These are phyloP conservation scores for Cyclotella choctawhatcheeana DNA, from an alignment of 108 stramenopile species.

Conservation along the genomic window DNA sequence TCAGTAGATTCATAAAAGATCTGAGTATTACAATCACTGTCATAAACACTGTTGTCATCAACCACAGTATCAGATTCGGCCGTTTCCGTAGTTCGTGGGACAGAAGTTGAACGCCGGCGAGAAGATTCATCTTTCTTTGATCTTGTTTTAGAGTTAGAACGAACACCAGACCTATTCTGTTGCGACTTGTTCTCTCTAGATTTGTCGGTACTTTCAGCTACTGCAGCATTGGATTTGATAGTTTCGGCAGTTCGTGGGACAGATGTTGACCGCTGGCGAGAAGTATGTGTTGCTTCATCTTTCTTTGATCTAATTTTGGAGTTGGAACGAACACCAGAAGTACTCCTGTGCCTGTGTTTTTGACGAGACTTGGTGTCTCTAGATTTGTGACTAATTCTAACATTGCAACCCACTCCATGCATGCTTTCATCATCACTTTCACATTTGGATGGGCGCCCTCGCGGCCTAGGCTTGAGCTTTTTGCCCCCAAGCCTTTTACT, in stretches of 20 bases:
- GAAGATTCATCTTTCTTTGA: no score
- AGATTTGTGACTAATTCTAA: not conserved
- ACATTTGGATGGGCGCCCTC: not conserved
- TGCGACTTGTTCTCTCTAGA: no score
- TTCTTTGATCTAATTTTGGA: not conserved
- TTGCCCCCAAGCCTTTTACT: not conserved
- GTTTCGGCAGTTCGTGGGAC: not conserved
- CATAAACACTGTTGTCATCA: slow-evolving; percentile 16
- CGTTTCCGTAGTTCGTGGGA: no score
- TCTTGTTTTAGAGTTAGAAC: no score
- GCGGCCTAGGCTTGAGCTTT: not conserved
- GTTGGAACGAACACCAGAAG: not conserved
- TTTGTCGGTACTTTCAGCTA: not conserved
- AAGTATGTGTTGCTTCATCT: not conserved
- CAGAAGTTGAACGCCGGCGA: no score
- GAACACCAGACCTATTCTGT: not conserved
- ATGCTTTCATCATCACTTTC: slow-evolving; percentile 17
- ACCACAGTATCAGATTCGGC: slow-evolving; percentile 2
- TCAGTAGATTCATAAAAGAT: slow-evolving; percentile 34
- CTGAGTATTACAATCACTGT: slow-evolving; percentile 34
- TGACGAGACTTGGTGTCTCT: not conserved
- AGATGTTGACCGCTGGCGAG: not conserved
- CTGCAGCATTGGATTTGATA: not conserved
- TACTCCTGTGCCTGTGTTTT: not conserved
- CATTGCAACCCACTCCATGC: slow-evolving; percentile 2